These are phyloP conservation scores for Phlebiopsis gigantea DNA, from an alignment of 768 basidiomycete species.

Conservation along the genomic window DNA sequence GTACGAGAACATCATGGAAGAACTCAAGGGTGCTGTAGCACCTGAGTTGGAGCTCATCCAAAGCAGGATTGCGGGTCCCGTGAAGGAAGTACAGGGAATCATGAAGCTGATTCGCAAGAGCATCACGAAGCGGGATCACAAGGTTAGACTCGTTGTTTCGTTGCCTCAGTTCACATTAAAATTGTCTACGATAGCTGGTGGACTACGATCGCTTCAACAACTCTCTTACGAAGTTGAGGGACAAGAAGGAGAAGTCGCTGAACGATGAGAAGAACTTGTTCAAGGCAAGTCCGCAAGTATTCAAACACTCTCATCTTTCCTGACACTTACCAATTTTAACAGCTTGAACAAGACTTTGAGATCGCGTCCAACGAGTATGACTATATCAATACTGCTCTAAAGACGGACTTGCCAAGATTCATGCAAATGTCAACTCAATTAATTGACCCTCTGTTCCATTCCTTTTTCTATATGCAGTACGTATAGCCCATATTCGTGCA, in stretches of 20 bases:
- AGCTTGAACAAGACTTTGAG: constrained; percentile 97
- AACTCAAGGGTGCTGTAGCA: constrained; percentile 67
- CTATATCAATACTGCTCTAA: constrained; percentile 84
- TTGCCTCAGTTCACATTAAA: not conserved
- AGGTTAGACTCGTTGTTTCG: constrained; percentile 43
- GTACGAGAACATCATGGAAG: constrained; percentile 74
- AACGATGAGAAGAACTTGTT: constrained; percentile 96
- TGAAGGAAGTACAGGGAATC: constrained; percentile 83
- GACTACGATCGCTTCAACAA: constrained; percentile 98
- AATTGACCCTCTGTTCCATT: constrained; percentile 96
- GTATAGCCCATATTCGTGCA: constrained; percentile 29
- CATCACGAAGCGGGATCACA: constrained; percentile 95
- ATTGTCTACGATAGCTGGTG: constrained; percentile 45
- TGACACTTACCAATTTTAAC: constrained; percentile 12
- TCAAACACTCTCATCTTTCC: not conserved
- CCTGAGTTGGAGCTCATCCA: constrained; percentile 96
- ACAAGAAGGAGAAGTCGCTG: constrained; percentile 97
- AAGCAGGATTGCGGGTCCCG: constrained; percentile 75
- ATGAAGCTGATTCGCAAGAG: constrained; percentile 90
- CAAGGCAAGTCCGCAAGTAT: constrained; percentile 50
- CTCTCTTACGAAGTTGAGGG: constrained; percentile 88
- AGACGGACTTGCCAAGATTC: constrained; percentile 92
- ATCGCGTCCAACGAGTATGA: constrained; percentile 90
- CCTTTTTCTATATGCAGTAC: constrained; percentile 99
- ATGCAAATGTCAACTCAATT: constrained; percentile 83